phyloP scores from a whole-genome alignment of 2,329 filamentous ascomycete species.

The Epichloe gansuensis region DNA sequence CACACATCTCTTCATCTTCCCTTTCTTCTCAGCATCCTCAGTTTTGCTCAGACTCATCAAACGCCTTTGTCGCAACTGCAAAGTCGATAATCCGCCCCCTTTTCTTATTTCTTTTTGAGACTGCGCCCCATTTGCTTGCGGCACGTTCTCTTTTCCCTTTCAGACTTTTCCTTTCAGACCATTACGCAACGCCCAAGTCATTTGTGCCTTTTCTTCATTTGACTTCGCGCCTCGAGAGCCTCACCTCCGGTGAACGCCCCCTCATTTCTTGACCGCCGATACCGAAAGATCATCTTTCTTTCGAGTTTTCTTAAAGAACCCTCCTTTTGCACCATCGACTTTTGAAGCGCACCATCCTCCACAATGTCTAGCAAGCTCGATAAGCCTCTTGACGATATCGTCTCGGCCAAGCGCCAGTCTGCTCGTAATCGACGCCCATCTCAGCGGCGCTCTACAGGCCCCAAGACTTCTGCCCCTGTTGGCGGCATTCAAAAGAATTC shows the following conservation, averaged over 20 bases:
- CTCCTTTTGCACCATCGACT: not conserved
- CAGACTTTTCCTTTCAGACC: conserved; percentile 2
- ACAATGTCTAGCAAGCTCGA: conserved; percentile 92
- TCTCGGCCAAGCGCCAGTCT: conserved; percentile 58
- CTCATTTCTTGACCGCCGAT: not conserved
- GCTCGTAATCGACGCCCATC: conserved; percentile 37
- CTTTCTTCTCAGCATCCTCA: conserved; percentile 1
- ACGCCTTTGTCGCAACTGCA: not conserved
- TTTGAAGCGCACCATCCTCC: conserved; percentile 12
- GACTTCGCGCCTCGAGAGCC: not conserved
- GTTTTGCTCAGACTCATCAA: not conserved
- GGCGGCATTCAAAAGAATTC: conserved; percentile 77
- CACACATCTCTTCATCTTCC: not conserved
- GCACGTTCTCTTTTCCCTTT: not conserved
- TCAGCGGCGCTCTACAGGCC: conserved; percentile 37
- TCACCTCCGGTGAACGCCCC: not conserved
- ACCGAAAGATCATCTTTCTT: not conserved
- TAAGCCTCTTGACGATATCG: conserved; percentile 93
- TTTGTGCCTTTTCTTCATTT: not conserved
- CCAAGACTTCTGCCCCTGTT: conserved; percentile 53
- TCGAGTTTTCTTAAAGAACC: not conserved
- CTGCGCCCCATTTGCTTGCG: not conserved
- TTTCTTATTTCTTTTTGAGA: not conserved
- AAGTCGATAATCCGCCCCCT: not conserved
- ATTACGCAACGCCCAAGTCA: not conserved